A percentile compares a stretch with the other conserved stretches of the same genome.
Conservation (phyloP, 2,329 filamentous ascomycete species). For the Cercospora zeina region DNA sequence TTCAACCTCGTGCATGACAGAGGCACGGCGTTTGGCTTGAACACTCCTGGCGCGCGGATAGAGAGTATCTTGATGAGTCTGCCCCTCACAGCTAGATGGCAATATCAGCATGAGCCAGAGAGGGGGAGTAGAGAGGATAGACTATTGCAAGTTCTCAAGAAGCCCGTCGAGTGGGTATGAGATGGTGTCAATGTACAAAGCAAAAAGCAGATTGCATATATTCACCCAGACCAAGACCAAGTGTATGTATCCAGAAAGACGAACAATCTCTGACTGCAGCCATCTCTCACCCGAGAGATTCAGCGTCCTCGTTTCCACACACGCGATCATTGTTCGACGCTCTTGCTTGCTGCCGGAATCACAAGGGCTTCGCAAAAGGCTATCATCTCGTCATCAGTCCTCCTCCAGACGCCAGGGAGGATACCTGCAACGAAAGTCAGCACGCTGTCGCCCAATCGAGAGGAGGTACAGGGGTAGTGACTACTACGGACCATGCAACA, state of each 20-base stretch:
- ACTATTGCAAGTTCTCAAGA: conserved; percentile 69
- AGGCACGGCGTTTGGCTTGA: conserved; percentile 89
- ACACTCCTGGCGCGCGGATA: conserved; percentile 84
- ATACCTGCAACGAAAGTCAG: neutral
- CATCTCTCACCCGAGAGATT: neutral
- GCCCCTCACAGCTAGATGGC: conserved; percentile 88
- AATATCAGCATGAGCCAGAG: conserved; percentile 88
- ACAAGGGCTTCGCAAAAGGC: neutral
- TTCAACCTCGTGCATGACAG: conserved; percentile 98
- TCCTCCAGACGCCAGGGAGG: neutral
- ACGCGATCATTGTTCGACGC: neutral
- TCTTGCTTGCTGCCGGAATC: neutral
- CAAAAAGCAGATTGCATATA: neutral
- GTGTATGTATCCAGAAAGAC: conserved; percentile 5
- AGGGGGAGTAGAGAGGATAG: conserved; percentile 75
- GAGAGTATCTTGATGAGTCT: conserved; percentile 98
- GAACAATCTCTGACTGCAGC: neutral
- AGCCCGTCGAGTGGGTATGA: conserved; percentile 63
- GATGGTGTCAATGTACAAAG: neutral
- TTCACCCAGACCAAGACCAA: no score
- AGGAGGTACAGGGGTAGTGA: neutral
- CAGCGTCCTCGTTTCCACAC: neutral
- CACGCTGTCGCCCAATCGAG: neutral
- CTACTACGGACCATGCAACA: neutral
- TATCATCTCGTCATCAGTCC: neutral